Percentiles rank a stretch among this genome's conserved stretches.
These are phyloP conservation scores for Fragaria ananassa DNA, from an alignment of 306 rosid species.

Conservation along the genomic window DNA sequence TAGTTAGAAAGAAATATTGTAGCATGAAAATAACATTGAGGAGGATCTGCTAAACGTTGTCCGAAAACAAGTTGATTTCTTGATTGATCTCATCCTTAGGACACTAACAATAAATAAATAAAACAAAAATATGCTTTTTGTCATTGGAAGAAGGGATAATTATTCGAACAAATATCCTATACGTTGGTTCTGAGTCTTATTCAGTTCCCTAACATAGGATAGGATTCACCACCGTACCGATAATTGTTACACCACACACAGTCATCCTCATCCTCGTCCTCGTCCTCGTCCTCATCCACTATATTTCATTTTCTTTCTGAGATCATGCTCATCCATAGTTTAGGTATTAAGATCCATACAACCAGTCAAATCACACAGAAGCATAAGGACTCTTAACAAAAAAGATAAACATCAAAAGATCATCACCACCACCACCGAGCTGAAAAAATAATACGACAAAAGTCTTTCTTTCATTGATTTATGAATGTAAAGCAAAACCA, in stretches of 20 bases:
- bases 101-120: too few relatives aligned
- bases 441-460: neutral
- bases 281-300: neutral
- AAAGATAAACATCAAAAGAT: neutral
- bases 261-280: neutral
- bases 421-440: neutral
- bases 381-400: neutral
- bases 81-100: too few relatives aligned
- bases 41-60: too few relatives aligned
- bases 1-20: too few relatives aligned
- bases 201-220: neutral
- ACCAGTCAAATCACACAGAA: neutral
- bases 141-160: neutral
- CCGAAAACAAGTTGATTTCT: too few relatives aligned
- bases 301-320: neutral
- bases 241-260: neutral
- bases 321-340: neutral
- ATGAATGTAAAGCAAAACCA: neutral
- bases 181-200: neutral
- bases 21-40: too few relatives aligned
- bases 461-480: neutral
- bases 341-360: neutral
- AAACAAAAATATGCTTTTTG: neutral
- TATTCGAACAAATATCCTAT: neutral
- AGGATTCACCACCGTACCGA: neutral